Conservation (phyloP, 805 yeast species). For the Wickerhamiella vanderwaltii region DNA sequence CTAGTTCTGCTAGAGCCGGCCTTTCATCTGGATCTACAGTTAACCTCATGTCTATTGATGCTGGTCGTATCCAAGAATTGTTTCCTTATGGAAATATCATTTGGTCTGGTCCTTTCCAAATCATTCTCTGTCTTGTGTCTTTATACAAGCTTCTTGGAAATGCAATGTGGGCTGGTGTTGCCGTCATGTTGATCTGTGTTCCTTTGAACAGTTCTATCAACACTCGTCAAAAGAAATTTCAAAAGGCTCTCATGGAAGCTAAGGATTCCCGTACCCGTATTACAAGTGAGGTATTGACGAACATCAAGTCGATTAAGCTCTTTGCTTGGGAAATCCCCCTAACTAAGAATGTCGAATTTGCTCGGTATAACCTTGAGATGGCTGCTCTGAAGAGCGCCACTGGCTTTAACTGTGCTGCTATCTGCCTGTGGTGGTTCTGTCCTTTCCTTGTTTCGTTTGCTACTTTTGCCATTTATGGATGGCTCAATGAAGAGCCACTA, state of each 20-base stretch:
- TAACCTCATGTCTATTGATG: slow-evolving; percentile 87
- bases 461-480: slow-evolving; percentile 73
- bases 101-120: slow-evolving; percentile 93
- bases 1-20: slow-evolving; percentile 49
- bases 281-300: slow-evolving; percentile 73
- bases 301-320: slow-evolving; percentile 79
- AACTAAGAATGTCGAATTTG: slow-evolving; percentile 55
- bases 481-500: slow-evolving; percentile 49
- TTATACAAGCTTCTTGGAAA: slow-evolving; percentile 64
- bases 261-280: slow-evolving; percentile 88
- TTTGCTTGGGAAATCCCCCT: slow-evolving; percentile 95
- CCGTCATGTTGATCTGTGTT: slow-evolving; percentile 60
- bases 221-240: slow-evolving; percentile 46
- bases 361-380: slow-evolving; percentile 81
- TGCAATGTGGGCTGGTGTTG: slow-evolving; percentile 91
- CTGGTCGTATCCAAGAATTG: slow-evolving; percentile 75
- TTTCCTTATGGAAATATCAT: slow-evolving; percentile 64
- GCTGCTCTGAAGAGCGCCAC: slow-evolving; percentile 61
- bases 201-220: slow-evolving; percentile 68
- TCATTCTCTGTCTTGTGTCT: slow-evolving; percentile 59
- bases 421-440: slow-evolving; percentile 76
- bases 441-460: slow-evolving; percentile 84
- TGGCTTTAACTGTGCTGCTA: slow-evolving; percentile 70
- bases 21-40: slow-evolving; percentile 88
- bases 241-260: slow-evolving; percentile 69